These are phyloP conservation scores for Ganoderma meredithae DNA, from an alignment of 1,284 basidiomycete species.

Conservation along the genomic window DNA sequence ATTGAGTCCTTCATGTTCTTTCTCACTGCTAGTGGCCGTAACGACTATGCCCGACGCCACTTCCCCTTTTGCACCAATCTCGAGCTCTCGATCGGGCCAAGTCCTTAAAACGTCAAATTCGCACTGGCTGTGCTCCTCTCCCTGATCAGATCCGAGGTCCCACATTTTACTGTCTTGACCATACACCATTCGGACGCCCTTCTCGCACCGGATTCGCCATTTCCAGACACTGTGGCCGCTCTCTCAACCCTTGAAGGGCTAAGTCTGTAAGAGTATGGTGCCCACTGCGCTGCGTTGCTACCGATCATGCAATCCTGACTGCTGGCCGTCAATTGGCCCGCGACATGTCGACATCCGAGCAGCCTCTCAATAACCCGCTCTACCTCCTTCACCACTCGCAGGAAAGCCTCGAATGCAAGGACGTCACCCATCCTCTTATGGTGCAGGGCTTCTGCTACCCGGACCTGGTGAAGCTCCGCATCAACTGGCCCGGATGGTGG, in stretches of 20 bases:
- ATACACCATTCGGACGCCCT: neutral
- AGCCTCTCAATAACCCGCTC: neutral
- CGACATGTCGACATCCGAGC: neutral
- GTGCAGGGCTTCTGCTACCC: neutral
- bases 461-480: neutral
- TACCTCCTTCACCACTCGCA: neutral
- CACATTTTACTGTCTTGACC: neutral
- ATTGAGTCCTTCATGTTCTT: neutral
- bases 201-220: neutral
- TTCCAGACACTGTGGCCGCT: neutral
- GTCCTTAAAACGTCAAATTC: neutral
- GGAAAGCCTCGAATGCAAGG: neutral
- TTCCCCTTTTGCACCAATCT: neutral
- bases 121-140: neutral
- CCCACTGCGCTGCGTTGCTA: neutral
- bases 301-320: neutral
- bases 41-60: neutral
- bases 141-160: neutral
- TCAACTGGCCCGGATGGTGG: neutral
- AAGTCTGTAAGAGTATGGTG: neutral
- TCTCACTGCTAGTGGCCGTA: neutral
- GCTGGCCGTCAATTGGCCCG: neutral
- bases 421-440: neutral
- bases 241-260: neutral
- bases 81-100: neutral